Base-by-base conservation (phyloP, 371 early-diverging fungal species). In the Smittium mucronatum region DNA sequence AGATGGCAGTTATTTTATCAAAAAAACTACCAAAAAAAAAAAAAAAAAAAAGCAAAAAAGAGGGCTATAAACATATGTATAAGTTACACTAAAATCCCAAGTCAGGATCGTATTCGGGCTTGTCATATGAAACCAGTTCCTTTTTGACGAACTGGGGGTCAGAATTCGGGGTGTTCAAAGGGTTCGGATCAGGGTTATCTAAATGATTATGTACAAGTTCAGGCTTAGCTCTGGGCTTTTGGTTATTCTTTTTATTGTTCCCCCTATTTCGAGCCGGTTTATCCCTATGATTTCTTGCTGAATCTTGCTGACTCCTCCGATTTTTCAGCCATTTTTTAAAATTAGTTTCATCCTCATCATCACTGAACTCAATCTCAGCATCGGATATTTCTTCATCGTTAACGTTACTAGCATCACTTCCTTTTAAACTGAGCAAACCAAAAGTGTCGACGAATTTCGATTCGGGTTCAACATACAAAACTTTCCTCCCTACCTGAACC, bases 361-460 rank as follows among this genome's bases (percentile, higher is more conserved):
- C 88, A 11, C 85, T 85, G 70, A 86, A 88, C 70, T 88, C 88
- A 66, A 78, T 69, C n/a, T 83, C 86, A 31, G 85, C 83, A 2
- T 87, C 91, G 31, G 72, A 85, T 0, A 90, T 83, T 75, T 97
- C 97, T 80, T 97, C 97, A 74, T 97, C 98, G 74, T 83, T 89
- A 32, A 82, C 71, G 74, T 97, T 97, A 68, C 92, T 91, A 1
- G 98, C 98, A 76, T 97, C 98, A 0, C 87, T 84, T 33, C 93
- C 93, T 74, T 92, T 94, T 15, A 86, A 58, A 11, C 75, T 72
- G 63, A 80, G 82, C 34, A 96, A 72, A 26, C 80, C 80, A 29
- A 82, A 82, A 0, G 91, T 87, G 60, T 85, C 79, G 26, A 93
- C 86, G 69, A 87, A 77, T 16, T 86, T 81, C 8, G 89, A 85